phyloP scores from a whole-genome alignment of 495 filamentous ascomycete genomes.

The Jackrogersella multiformis region DNA sequence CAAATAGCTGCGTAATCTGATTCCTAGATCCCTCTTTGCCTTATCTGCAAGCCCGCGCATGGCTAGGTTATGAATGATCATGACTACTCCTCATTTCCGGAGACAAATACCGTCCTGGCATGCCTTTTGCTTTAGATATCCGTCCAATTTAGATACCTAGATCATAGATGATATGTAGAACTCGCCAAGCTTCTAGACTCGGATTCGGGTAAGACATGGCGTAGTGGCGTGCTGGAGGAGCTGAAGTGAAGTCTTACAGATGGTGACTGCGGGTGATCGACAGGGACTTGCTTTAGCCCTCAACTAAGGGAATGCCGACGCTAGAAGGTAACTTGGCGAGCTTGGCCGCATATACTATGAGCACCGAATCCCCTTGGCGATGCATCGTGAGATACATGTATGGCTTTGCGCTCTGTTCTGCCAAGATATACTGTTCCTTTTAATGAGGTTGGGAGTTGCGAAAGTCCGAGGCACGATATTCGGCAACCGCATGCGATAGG shows the following conservation, averaged over 20 bases:
- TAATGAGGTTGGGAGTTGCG: constrained; percentile 7
- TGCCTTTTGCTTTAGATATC: neutral
- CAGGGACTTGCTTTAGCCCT: constrained; percentile 29
- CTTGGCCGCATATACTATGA: constrained; percentile 36
- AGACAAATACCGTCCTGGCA: neutral
- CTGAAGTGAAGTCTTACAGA: constrained; percentile 26
- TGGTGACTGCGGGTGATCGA: constrained; percentile 37
- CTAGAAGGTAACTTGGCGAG: constrained; percentile 26
- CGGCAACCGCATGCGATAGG: neutral
- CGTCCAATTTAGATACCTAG: neutral
- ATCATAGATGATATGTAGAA: neutral
- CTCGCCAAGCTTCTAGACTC: constrained; percentile 26
- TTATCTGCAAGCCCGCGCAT: neutral
- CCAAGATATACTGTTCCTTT: constrained; percentile 9
- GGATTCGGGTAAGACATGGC: constrained; percentile 20
- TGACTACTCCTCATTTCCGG: neutral
- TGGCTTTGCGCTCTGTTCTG: neutral
- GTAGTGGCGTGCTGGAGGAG: constrained; percentile 22
- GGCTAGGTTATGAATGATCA: neutral
- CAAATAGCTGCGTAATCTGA: constrained; percentile 9
- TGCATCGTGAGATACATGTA: constrained; percentile 11
- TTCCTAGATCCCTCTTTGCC: neutral
- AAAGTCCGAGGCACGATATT: constrained; percentile 24
- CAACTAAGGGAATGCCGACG: constrained; percentile 27
- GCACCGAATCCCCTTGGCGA: constrained; percentile 28